Evolutionary conservation across 805 yeast genomes (phyloP).

Genomic region (Candida namnaoensis): DNA sequence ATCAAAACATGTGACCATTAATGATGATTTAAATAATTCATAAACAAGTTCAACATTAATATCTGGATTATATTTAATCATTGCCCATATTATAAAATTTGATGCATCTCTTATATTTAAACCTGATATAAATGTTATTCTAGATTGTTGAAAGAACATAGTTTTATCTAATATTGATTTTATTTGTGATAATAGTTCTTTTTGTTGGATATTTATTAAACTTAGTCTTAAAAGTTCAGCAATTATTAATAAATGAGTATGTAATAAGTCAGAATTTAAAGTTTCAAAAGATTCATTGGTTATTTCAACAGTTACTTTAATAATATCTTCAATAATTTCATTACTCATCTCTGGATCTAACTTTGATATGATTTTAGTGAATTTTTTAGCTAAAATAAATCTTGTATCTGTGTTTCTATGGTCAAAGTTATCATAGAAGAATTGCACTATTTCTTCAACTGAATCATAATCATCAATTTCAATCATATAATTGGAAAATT

Average conservation of each 20-base stretch:
- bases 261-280: slow-evolving; percentile 22
- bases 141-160: slow-evolving; percentile 49
- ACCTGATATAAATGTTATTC: slow-evolving; percentile 46
- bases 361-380: slow-evolving; percentile 36
- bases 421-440: slow-evolving; percentile 34
- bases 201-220: slow-evolving; percentile 3
- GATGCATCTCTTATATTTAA: slow-evolving; percentile 75
- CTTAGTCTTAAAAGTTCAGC: slow-evolving; percentile 21
- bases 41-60: slow-evolving; percentile 10
- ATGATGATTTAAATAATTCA: slow-evolving; percentile 23
- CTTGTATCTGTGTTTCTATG: slow-evolving; percentile 48
- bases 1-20: slow-evolving; percentile 58
- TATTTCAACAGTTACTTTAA: slow-evolving; percentile 13
- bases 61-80: slow-evolving; percentile 33
- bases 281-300: slow-evolving; percentile 21
- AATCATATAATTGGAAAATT: slow-evolving; percentile 9
- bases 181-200: slow-evolving; percentile 3
- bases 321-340: slow-evolving; percentile 28
- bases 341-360: slow-evolving; percentile 26
- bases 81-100: slow-evolving; percentile 79
- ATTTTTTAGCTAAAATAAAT: slow-evolving; percentile 57
- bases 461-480: slow-evolving; percentile 7
- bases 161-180: slow-evolving; percentile 30
- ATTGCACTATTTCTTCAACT: slow-evolving; percentile 41
- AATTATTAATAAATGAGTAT: slow-evolving; percentile 23